Conservation (phyloP, 192 early-diverging fungal species). For the Paraglomus occultum region DNA sequence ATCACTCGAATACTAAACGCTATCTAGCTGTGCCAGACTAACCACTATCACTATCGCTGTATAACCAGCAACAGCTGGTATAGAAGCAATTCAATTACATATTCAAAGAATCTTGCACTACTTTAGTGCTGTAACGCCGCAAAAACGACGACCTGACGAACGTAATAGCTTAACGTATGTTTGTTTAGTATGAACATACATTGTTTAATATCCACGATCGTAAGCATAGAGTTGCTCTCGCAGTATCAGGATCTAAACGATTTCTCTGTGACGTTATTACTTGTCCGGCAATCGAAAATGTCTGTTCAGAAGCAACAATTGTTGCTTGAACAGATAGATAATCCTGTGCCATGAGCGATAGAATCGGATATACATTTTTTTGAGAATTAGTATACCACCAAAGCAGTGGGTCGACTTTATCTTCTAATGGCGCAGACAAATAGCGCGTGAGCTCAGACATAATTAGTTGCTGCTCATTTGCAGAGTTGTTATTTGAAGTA, state of each 20-base stretch:
- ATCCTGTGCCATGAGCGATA: background rate
- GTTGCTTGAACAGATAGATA: constrained; percentile 5
- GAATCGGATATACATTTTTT: background rate
- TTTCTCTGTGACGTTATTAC: background rate
- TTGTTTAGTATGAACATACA: too few species aligned
- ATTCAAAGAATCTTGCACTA: too few species aligned
- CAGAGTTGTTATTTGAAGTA: constrained; percentile 6
- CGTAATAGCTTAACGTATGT: too few species aligned
- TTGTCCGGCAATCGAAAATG: background rate
- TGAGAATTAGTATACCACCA: background rate
- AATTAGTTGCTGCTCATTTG: constrained; percentile 4
- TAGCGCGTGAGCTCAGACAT: background rate
- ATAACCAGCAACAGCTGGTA: too few species aligned
- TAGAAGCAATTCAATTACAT: too few species aligned
- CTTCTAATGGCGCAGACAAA: background rate
- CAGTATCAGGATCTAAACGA: background rate
- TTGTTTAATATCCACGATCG: too few species aligned
- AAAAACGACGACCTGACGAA: too few species aligned
- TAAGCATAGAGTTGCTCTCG: background rate
- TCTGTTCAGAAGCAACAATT: constrained; percentile 5
- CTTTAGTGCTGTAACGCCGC: too few species aligned
- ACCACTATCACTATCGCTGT: too few species aligned
- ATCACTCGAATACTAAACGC: too few species aligned
- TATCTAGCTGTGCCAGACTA: too few species aligned
- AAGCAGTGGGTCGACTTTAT: background rate